Conservation (phyloP, 495 filamentous ascomycete genomes). For the Pseudevernia furfuracea region DNA sequence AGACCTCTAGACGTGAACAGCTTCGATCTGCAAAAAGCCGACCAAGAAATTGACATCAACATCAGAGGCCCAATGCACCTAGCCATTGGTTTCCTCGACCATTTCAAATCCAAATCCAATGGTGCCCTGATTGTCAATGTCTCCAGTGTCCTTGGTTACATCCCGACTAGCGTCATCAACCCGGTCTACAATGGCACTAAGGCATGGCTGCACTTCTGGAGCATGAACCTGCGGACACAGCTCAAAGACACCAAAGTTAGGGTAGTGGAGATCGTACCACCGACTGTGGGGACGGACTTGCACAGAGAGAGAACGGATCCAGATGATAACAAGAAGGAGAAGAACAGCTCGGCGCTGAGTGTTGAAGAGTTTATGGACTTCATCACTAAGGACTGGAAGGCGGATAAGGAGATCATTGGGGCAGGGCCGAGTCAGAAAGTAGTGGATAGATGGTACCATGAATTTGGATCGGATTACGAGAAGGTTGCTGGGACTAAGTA, state of each 20-base stretch:
- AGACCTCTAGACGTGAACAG: slow-evolving; percentile 28
- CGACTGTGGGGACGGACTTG: slow-evolving; percentile 41
- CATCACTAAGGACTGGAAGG: slow-evolving; percentile 32
- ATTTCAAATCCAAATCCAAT: slow-evolving; percentile 33
- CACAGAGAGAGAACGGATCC: slow-evolving; percentile 44
- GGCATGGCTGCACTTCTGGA: slow-evolving; percentile 43
- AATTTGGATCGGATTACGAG: slow-evolving; percentile 29
- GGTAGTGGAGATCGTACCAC: slow-evolving; percentile 43
- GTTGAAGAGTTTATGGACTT: slow-evolving; percentile 43
- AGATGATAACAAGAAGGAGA: slow-evolving; percentile 45
- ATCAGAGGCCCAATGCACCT: slow-evolving; percentile 46
- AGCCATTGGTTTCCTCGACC: slow-evolving; percentile 33
- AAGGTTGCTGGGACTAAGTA: slow-evolving; percentile 20
- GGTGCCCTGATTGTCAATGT: slow-evolving; percentile 39
- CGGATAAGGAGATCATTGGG: slow-evolving; percentile 35
- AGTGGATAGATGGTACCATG: slow-evolving; percentile 35
- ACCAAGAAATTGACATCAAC: slow-evolving; percentile 44
- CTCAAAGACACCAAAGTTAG: slow-evolving; percentile 32
- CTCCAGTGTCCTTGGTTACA: slow-evolving; percentile 39
- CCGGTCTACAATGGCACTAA: slow-evolving; percentile 45
- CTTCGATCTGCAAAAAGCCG: slow-evolving; percentile 35
- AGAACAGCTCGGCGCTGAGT: slow-evolving; percentile 35
- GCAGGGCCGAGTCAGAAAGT: slow-evolving; percentile 31
- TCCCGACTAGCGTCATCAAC: slow-evolving; percentile 39
- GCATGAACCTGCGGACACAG: slow-evolving; percentile 40